phyloP scores from a whole-genome alignment of 352 stramenopile species.

The Globisporangium okanoganense region DNA sequence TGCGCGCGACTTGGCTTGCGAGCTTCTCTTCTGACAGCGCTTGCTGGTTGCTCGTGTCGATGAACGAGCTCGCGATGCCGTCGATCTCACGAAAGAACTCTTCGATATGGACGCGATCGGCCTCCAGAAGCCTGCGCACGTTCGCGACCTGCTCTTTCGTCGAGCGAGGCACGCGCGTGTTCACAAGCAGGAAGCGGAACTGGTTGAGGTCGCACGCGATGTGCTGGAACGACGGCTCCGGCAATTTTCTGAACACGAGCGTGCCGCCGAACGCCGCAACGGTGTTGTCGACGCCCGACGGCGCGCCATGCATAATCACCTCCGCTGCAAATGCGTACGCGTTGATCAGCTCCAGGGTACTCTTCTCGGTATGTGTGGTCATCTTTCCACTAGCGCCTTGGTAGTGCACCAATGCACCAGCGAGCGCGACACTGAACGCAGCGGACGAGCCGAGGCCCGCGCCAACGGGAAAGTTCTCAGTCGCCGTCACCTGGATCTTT shows the following conservation, averaged over 20 bases:
- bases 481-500: slow-evolving; percentile 42
- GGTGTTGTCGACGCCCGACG: slow-evolving; percentile 92
- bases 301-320: slow-evolving; percentile 87
- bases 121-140: slow-evolving; percentile 67
- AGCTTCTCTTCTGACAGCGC: slow-evolving; percentile 44
- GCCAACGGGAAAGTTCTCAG: slow-evolving; percentile 64
- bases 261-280: slow-evolving; percentile 85
- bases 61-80: slow-evolving; percentile 61
- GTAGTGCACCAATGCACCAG: slow-evolving; percentile 51
- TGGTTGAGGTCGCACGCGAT: slow-evolving; percentile 50
- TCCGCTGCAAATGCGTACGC: slow-evolving; percentile 84
- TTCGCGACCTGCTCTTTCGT: slow-evolving; percentile 82
- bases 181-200: slow-evolving; percentile 87
- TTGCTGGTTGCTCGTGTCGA: slow-evolving; percentile 28
- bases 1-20: slow-evolving; percentile 46
- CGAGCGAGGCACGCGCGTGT: slow-evolving; percentile 88
- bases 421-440: slow-evolving; percentile 84
- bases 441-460: slow-evolving; percentile 91
- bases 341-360: slow-evolving; percentile 66
- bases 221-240: slow-evolving; percentile 35
- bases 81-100: slow-evolving; percentile 79
- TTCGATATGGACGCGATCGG: slow-evolving; percentile 36
- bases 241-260: slow-evolving; percentile 72
- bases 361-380: too few relatives aligned
- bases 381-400: not conserved